phyloP scores from a whole-genome alignment of 306 rosid genomes.

The Aeschynomene evenia region DNA sequence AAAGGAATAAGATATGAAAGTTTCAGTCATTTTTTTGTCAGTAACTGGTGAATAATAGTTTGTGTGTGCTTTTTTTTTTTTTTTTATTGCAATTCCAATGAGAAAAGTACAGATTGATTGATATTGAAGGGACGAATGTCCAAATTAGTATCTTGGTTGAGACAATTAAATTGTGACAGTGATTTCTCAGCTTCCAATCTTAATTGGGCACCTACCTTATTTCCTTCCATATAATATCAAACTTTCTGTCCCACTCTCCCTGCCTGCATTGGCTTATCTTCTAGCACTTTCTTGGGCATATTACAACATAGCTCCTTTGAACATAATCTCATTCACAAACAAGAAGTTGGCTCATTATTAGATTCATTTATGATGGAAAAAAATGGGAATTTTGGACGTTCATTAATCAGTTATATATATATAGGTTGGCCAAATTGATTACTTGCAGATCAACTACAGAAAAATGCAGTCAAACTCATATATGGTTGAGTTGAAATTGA shows the following conservation, averaged over 20 bases:
- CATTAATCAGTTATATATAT: background rate
- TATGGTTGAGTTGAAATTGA: background rate
- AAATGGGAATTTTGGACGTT: background rate
- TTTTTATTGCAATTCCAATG: background rate
- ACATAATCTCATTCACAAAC: background rate
- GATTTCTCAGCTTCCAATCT: constrained; percentile 39
- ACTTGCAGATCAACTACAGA: background rate
- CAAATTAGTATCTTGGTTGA: constrained; percentile 8
- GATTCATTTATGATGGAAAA: background rate
- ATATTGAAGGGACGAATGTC: background rate
- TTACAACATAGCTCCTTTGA: background rate
- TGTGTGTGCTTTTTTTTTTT: background rate
- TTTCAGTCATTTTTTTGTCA: background rate
- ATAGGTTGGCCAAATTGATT: background rate
- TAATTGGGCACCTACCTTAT: constrained; percentile 32
- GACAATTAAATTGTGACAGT: constrained; percentile 39
- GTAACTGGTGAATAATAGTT: background rate
- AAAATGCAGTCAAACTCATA: background rate
- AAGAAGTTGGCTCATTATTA: background rate
- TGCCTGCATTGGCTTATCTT: background rate
- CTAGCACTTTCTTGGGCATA: background rate
- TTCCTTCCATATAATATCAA: constrained; percentile 26
- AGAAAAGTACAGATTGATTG: constrained; percentile 13
- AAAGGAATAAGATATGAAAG: background rate
- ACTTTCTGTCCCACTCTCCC: constrained; percentile 1